Percentiles rank a stretch among this genome's conserved stretches.
These are phyloP conservation scores for Cryptococcus sp. DNA, from an alignment of 1,284 basidiomycete species.

Conservation along the genomic window DNA sequence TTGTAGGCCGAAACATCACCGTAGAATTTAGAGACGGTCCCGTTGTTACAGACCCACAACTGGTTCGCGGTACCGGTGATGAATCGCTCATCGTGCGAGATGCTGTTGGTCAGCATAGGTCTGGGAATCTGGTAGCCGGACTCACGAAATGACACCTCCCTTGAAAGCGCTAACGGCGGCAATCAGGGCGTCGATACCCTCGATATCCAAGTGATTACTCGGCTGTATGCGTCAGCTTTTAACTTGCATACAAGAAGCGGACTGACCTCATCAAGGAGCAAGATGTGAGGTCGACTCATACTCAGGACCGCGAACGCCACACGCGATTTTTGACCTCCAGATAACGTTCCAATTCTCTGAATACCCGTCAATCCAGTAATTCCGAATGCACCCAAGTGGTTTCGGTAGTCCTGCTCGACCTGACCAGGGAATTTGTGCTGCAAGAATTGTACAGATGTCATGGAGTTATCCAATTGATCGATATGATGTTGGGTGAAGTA, in stretches of 20 bases:
- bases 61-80: constrained; percentile 62
- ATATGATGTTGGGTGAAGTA: constrained; percentile 99
- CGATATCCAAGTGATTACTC: constrained; percentile 96
- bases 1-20: constrained; percentile 92
- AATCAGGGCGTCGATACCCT: constrained; percentile 96
- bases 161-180: constrained; percentile 82
- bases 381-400: constrained; percentile 95
- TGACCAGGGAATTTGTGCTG: constrained; percentile 88
- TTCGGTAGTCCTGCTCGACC: constrained; percentile 93
- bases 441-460: constrained; percentile 89
- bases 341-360: constrained; percentile 53
- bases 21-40: constrained; percentile 74
- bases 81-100: constrained; percentile 90
- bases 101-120: constrained; percentile 37
- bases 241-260: not conserved
- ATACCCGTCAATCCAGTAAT: constrained; percentile 91
- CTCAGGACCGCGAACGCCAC: constrained; percentile 93
- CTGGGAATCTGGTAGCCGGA: constrained; percentile 26
- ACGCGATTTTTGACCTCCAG: constrained; percentile 92
- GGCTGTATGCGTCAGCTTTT: constrained; percentile 56
- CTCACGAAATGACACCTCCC: constrained; percentile 63
- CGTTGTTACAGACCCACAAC: constrained; percentile 73
- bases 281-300: constrained; percentile 78
- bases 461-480: constrained; percentile 77
- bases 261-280: constrained; percentile 80